phyloP scores from a whole-genome alignment of 306 rosid genomes.

The Castanea crenata region DNA sequence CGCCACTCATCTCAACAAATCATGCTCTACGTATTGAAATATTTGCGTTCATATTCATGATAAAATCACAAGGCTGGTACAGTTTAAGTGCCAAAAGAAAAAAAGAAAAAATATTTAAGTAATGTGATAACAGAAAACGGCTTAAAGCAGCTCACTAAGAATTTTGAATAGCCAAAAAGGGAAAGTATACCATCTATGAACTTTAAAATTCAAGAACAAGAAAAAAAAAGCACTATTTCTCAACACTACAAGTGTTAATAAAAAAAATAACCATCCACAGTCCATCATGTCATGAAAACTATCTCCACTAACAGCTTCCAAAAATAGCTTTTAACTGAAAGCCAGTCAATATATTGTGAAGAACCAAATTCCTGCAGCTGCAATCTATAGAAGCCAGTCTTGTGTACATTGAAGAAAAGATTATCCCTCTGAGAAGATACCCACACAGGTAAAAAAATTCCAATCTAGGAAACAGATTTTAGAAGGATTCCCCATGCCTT shows the following conservation, averaged over 20 bases:
- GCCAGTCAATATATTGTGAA: constrained; percentile 44
- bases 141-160: constrained; percentile 14
- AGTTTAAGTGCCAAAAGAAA: not conserved
- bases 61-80: constrained; percentile 31
- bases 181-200: constrained; percentile 29
- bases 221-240: constrained; percentile 28
- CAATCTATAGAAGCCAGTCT: constrained; percentile 49
- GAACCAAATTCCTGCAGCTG: constrained; percentile 54
- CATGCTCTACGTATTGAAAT: constrained; percentile 18
- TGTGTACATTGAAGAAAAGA: constrained; percentile 40
- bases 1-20: not conserved
- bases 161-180: not conserved
- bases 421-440: constrained; percentile 34
- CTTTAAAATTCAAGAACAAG: constrained; percentile 27
- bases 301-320: constrained; percentile 54
- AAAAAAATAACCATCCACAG: constrained; percentile 37
- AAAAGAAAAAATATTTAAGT: too few species aligned
- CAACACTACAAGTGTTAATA: constrained; percentile 46
- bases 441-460: constrained; percentile 29
- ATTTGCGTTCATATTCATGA: constrained; percentile 14
- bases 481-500: constrained; percentile 3
- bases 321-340: constrained; percentile 35
- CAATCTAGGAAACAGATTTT: constrained; percentile 21
- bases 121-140: not conserved
- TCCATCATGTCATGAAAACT: constrained; percentile 44